Conservation (phyloP, 2,329 filamentous ascomycete species). For the Ceratocystis papillata region DNA sequence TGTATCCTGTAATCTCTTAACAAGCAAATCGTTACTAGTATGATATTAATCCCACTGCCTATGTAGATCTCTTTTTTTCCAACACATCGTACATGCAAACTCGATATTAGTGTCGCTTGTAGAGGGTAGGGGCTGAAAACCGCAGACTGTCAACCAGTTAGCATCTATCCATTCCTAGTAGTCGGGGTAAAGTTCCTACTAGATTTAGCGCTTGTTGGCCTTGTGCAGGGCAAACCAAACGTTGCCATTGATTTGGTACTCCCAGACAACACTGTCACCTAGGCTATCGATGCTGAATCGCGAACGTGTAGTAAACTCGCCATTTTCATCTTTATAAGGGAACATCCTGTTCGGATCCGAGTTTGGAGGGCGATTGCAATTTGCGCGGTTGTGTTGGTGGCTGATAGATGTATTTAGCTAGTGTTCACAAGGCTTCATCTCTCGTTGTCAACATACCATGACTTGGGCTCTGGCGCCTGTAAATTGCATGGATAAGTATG, state of each 20-base stretch:
- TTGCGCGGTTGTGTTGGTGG: background rate
- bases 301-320: slow-evolving; percentile 48
- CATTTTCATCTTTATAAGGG: slow-evolving; percentile 50
- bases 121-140: too few species aligned
- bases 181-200: background rate
- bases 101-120: too few species aligned
- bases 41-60: background rate
- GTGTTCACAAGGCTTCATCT: background rate
- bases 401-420: background rate
- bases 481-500: background rate
- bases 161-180: background rate
- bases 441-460: background rate
- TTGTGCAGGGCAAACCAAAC: slow-evolving; percentile 2
- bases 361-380: slow-evolving; percentile 39
- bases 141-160: too few species aligned
- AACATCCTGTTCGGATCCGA: slow-evolving; percentile 51
- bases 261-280: slow-evolving; percentile 33
- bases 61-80: background rate
- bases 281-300: slow-evolving; percentile 51
- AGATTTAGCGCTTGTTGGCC: background rate
- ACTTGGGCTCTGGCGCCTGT: background rate
- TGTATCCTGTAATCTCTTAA: background rate
- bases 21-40: background rate
- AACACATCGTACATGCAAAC: background rate
- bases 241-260: background rate